These are phyloP conservation scores for Umbelopsis isabellina DNA, from an alignment of 192 early-diverging fungal species.

Conservation along the genomic window DNA sequence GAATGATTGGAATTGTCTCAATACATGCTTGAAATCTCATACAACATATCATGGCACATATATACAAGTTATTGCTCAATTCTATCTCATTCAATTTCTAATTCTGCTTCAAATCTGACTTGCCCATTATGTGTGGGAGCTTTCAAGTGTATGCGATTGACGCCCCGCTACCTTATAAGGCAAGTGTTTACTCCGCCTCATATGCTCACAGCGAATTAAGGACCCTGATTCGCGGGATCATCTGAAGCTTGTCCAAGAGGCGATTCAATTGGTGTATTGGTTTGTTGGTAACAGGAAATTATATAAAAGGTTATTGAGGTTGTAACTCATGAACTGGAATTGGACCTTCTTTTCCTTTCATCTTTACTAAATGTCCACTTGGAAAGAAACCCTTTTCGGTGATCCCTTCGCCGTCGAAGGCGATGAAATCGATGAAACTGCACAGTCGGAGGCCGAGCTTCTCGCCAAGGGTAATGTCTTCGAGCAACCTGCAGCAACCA, in stretches of 20 bases:
- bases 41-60: not conserved
- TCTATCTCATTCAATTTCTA: no score
- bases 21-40: no score
- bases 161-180: slow-evolving; percentile 4
- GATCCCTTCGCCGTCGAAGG: slow-evolving; percentile 35
- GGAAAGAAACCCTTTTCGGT: slow-evolving; percentile 11
- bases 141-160: not conserved
- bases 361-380: not conserved
- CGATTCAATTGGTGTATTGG: not conserved
- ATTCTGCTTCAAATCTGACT: no score
- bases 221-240: slow-evolving; percentile 15
- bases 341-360: not conserved
- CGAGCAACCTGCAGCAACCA: slow-evolving; percentile 32
- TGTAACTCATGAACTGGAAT: not conserved
- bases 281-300: no score
- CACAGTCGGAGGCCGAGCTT: not conserved
- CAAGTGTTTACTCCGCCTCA: not conserved
- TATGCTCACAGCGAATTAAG: not conserved
- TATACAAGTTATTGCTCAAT: not conserved
- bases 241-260: slow-evolving; percentile 1
- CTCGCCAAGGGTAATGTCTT: slow-evolving; percentile 2
- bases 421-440: slow-evolving; percentile 27
- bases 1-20: no score
- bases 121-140: slow-evolving; percentile 12
- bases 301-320: no score